These are phyloP conservation scores for Pseudocercospora macadamiae DNA, from an alignment of 2,329 filamentous ascomycete species.

Conservation along the genomic window DNA sequence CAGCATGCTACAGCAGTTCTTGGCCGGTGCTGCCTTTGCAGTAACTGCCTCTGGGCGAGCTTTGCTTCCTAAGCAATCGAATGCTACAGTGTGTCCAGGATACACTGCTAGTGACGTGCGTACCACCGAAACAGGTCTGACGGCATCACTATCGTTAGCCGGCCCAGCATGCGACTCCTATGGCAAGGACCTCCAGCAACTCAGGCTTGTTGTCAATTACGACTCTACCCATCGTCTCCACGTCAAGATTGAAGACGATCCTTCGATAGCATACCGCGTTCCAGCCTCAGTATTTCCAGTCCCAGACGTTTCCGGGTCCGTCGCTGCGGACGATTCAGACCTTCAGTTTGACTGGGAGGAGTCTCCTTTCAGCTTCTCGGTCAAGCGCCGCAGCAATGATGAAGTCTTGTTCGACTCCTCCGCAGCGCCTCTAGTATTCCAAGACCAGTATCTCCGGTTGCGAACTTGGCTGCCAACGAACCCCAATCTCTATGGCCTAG, in stretches of 20 bases:
- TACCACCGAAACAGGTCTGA: conserved; percentile 29
- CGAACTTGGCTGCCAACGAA: conserved; percentile 69
- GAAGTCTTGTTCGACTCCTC: conserved; percentile 38
- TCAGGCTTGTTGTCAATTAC: conserved; percentile 34
- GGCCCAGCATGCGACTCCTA: conserved; percentile 36
- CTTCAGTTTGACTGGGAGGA: conserved; percentile 33
- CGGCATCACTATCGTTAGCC: conserved; percentile 35
- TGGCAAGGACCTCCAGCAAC: conserved; percentile 34
- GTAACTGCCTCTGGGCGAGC: conserved; percentile 13
- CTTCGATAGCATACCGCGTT: conserved; percentile 71
- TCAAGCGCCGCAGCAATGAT: conserved; percentile 29
- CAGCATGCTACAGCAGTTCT: conserved; percentile 5
- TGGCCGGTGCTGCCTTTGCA: conserved; percentile 15
- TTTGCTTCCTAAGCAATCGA: conserved; percentile 9
- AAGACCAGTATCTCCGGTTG: conserved; percentile 59
- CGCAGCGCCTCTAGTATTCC: conserved; percentile 35
- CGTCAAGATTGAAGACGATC: conserved; percentile 66
- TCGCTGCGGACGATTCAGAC: conserved; percentile 29
- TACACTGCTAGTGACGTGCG: conserved; percentile 36
- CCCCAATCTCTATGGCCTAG: conserved; percentile 75
- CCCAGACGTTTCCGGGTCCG: conserved; percentile 45
- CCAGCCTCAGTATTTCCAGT: conserved; percentile 70
- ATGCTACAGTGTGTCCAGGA: conserved; percentile 30
- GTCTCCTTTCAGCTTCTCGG: conserved; percentile 35
- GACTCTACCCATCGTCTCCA: conserved; percentile 59